Base-by-base conservation (phyloP, 441 rosid species). In the Francoa sonchifolia region DNA sequence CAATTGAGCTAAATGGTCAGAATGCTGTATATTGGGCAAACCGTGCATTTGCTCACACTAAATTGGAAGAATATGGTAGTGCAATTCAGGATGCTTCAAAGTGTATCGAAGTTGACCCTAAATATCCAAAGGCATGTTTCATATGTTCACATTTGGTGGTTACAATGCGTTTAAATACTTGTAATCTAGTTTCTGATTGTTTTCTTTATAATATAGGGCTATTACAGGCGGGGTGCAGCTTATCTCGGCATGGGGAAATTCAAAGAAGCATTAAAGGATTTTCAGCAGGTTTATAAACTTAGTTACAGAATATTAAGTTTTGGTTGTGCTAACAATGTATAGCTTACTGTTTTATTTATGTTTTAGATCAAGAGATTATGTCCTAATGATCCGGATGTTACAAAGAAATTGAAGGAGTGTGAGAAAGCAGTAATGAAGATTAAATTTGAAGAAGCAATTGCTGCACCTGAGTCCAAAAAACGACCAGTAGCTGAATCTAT, bases 231-330 rank as follows among this genome's bases (percentile, higher is more conserved):
- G 10, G 98, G 98, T 40, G 98, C 96, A 27, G 98, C 96, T 8
- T 60, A 71, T 66, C 96, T 90, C 66, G 89, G 89, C 54, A 77
- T 85, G 98, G 98, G 94, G 6, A 90, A 90, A 50, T 82, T 85
- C 35, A 85, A 77, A 67, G 98, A 90, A n/a, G 98, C 98, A 21
- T 62, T 85, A n/a, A 85, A 79, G 65, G 94, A 90, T 71, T 90
- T 89, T 58, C 97, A 81, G 29, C 95, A 84, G 86, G 97, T 84
- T n/a, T n/a, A n/a, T n/a, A n/a, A n/a, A n/a, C n/a, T n/a, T n/a
- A n/a, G n/a, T n/a, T n/a, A n/a, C n/a, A n/a, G n/a, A n/a, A n/a
- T n/a, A n/a, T n/a, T n/a, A n/a, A n/a, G n/a, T n/a, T n/a, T n/a
- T n/a, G n/a, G n/a, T n/a, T n/a, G n/a, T n/a, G n/a, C n/a, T n/a